Base-by-base conservation (phyloP, 2,329 filamentous ascomycete species). In the Nakataea oryzae region DNA sequence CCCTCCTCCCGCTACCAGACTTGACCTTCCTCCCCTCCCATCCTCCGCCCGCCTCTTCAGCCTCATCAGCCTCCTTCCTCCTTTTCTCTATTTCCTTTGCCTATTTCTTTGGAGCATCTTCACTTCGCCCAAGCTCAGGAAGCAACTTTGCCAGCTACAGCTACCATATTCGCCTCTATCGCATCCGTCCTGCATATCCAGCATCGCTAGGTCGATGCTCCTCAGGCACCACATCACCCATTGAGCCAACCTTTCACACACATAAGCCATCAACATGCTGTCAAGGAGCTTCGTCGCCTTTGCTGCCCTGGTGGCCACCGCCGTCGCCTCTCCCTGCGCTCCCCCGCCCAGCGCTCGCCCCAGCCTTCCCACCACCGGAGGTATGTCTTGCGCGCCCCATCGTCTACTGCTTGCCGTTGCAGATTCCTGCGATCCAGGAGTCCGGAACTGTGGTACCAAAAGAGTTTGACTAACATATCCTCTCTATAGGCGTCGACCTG, bases 401-500 rank as follows among this genome's bases (percentile, higher is more conserved):
- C 34, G 27, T n/a, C 5, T 47, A 54, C 54, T 34, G 60, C 12
- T 55, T 47, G 7, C 32, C 17, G 17, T 7, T 3, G 13, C 29
- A 32, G 7, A 6, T 17, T 6, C 27, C 26, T 47, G 2, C 3
- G 3, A 54, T 17, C 26, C 8, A 26, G 32, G 13, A 28, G 1
- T 14, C 26, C 12, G 12, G 26, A 5, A 6, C 26, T 56, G 14
- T n/a, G n/a, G n/a, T 27, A 28, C 12, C 12, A 56, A 2, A 27
- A 4, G 8, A 21, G 29, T 30, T 62, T 57, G 29, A 63, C 54
- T 29, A 8, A 55, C 54, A 1, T 17, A 8, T 26, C 34, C 14
- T 32, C 58, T 14, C n/a, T 26, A 13, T 59, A 79, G 76, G 70
- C 50, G 69, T 67, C 28, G 75, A 83, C 60, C 79, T 85, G 30